phyloP scores from a whole-genome alignment of 306 rosid species.

The Castanea crenata region DNA sequence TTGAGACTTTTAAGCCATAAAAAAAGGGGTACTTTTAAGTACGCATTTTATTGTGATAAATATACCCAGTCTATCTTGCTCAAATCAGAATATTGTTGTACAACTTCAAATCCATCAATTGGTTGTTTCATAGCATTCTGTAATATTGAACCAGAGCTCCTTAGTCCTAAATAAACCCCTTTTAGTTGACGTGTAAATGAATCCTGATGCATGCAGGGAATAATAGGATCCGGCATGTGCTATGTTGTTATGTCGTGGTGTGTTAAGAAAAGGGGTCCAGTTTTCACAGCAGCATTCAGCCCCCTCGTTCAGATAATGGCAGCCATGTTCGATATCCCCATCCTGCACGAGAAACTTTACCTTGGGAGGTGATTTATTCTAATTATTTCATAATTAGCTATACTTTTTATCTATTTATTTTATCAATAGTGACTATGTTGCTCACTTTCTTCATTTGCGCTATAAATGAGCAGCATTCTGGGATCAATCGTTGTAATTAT shows the following conservation, averaged over 20 bases:
- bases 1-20: not conserved
- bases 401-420: not conserved
- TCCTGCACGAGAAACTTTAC: constrained; percentile 68
- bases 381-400: no score
- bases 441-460: constrained; percentile 12
- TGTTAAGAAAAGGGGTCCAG: constrained; percentile 90
- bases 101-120: not conserved
- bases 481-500: constrained; percentile 75
- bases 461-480: constrained; percentile 41
- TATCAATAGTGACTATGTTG: not conserved
- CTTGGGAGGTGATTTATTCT: constrained; percentile 64
- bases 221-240: constrained; percentile 83
- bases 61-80: not conserved
- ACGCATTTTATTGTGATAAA: not conserved
- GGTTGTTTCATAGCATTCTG: no score
- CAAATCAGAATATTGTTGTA: not conserved
- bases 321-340: constrained; percentile 71
- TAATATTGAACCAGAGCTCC: not conserved
- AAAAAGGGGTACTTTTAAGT: not conserved
- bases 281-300: constrained; percentile 88
- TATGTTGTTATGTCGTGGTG: constrained; percentile 96
- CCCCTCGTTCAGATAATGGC: constrained; percentile 88
- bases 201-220: constrained; percentile 53
- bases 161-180: not conserved
- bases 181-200: constrained; percentile 7